Conservation (phyloP, 2,329 filamentous ascomycete species). For the Dothistroma septosporum region DNA sequence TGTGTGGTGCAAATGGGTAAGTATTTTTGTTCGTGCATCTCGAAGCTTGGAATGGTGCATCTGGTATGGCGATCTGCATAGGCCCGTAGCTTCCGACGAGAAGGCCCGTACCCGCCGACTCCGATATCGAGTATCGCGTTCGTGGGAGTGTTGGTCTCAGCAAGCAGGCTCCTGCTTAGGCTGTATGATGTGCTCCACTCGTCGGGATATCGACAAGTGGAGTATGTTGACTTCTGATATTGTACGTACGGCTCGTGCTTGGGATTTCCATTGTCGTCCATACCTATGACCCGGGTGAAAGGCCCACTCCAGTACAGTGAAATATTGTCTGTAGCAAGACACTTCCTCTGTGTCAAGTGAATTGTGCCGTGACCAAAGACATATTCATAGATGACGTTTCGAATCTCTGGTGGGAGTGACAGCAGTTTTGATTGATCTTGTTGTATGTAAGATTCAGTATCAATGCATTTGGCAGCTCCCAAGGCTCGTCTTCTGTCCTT, state of each 20-base stretch:
- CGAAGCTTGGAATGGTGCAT: neutral
- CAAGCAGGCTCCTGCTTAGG: neutral
- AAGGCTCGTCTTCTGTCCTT: neutral
- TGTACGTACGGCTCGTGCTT: neutral
- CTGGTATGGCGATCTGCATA: neutral
- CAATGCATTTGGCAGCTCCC: neutral
- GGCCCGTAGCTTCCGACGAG: neutral
- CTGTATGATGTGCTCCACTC: neutral
- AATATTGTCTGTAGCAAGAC: neutral
- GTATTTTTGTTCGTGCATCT: constrained; percentile 2
- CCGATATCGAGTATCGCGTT: neutral
- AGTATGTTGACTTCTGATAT: constrained; percentile 1
- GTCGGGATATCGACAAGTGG: neutral
- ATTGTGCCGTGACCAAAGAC: constrained; percentile 3
- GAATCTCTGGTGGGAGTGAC: constrained; percentile 1
- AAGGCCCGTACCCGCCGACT: neutral
- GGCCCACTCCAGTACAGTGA: constrained; percentile 1
- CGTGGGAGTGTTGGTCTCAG: neutral
- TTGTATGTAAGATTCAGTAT: neutral
- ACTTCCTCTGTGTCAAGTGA: neutral
- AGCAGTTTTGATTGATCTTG: constrained; percentile 1
- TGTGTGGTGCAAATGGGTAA: neutral
- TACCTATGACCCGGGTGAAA: neutral
- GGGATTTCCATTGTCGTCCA: neutral
- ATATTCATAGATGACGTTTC: constrained; percentile 5